Evolutionary conservation across 805 yeast genomes (phyloP).

Genomic region (Wickerhamomyces alni): DNA sequence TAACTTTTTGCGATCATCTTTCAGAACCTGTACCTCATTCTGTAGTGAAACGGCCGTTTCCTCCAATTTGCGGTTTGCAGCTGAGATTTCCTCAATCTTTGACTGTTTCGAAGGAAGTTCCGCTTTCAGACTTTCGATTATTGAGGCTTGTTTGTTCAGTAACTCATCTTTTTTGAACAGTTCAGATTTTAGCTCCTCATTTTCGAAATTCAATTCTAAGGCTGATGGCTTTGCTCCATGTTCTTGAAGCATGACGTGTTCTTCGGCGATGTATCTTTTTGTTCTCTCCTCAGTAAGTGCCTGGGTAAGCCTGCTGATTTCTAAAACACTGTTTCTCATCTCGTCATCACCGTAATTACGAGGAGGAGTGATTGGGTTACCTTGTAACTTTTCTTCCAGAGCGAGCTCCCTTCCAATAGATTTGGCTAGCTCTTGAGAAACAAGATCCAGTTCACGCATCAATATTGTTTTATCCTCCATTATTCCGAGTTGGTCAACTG

Average conservation of each 20-base stretch:
- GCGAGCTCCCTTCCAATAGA: constrained; percentile 66
- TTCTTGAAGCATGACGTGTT: constrained; percentile 53
- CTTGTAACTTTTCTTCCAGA: constrained; percentile 40
- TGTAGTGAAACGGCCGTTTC: constrained; percentile 41
- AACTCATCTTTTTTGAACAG: constrained; percentile 42
- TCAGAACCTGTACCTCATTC: constrained; percentile 32
- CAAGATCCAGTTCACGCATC: constrained; percentile 57
- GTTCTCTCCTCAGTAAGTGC: constrained; percentile 59
- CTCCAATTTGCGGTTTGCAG: constrained; percentile 37
- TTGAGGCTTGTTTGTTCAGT: constrained; percentile 40
- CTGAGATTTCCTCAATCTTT: constrained; percentile 33
- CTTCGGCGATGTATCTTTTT: constrained; percentile 65
- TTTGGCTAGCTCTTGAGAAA: constrained; percentile 67
- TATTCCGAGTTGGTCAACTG: constrained; percentile 57
- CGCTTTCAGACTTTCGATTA: constrained; percentile 32
- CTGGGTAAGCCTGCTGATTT: constrained; percentile 47
- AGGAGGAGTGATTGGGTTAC: background rate
- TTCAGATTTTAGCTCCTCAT: constrained; percentile 44
- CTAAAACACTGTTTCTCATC: constrained; percentile 32
- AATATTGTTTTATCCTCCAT: constrained; percentile 54
- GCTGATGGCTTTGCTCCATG: constrained; percentile 47
- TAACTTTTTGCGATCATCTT: constrained; percentile 19
- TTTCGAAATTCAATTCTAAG: constrained; percentile 50
- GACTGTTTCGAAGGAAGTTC: constrained; percentile 32
- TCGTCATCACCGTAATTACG: constrained; percentile 1